These are phyloP conservation scores for Bacidia rubella DNA, from an alignment of 495 filamentous ascomycete species.

Conservation along the genomic window DNA sequence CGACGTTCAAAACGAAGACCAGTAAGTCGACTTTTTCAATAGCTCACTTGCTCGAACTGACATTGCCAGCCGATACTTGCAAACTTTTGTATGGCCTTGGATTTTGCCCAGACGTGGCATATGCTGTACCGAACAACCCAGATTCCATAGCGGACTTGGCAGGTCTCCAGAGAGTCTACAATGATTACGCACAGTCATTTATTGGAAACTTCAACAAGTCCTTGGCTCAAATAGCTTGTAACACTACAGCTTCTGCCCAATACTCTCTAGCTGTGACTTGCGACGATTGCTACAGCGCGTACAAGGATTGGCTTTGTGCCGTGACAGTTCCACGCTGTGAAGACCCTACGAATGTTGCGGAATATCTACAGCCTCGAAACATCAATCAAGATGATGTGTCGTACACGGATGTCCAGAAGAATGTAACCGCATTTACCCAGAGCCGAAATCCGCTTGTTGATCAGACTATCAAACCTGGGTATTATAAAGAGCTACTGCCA, in stretches of 20 bases:
- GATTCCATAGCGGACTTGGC: conserved; percentile 28
- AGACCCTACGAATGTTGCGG: conserved; percentile 48
- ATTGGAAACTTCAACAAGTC: conserved; percentile 70
- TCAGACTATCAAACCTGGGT: conserved; percentile 55
- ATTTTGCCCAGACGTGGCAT: conserved; percentile 77
- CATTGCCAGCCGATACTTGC: conserved; percentile 51
- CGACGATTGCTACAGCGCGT: conserved; percentile 59
- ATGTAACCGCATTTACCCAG: conserved; percentile 10
- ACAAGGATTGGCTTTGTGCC: conserved; percentile 89
- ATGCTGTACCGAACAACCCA: conserved; percentile 76
- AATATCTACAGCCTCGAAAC: conserved; percentile 54
- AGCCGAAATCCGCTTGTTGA: conserved; percentile 67
- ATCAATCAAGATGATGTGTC: conserved; percentile 25
- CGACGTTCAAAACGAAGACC: conserved; percentile 61
- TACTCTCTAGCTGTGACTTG: conserved; percentile 75
- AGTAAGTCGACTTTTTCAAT: conserved; percentile 35
- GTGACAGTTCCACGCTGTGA: conserved; percentile 85
- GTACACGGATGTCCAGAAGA: conserved; percentile 12
- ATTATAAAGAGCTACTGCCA: conserved; percentile 86
- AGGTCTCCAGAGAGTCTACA: conserved; percentile 52
- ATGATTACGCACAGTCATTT: conserved; percentile 42
- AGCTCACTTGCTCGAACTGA: conserved; percentile 11
- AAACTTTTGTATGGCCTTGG: conserved; percentile 67
- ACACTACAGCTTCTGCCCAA: conserved; percentile 49
- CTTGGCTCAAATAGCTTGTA: conserved; percentile 72